Conservation (phyloP, 2,329 filamentous ascomycete genomes). For the Botryosphaeria dothidea region DNA sequence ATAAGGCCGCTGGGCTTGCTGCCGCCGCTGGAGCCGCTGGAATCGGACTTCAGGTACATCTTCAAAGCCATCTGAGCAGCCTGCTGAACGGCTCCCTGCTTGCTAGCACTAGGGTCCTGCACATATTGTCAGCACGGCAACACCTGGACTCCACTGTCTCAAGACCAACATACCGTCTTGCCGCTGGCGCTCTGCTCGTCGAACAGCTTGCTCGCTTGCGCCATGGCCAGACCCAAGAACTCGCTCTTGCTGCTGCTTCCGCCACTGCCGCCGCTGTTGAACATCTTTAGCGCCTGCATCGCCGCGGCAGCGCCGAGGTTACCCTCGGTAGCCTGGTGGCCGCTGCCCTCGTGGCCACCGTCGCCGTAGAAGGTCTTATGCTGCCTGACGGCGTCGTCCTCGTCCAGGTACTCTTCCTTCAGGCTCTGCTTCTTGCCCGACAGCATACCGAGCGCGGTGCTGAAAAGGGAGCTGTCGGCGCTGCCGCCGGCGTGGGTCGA, state of each 20-base stretch:
- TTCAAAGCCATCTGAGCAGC: slow-evolving; percentile 87
- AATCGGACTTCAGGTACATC: slow-evolving; percentile 83
- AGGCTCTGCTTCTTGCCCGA: slow-evolving; percentile 54
- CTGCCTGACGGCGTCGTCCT: slow-evolving; percentile 67
- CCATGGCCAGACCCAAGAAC: slow-evolving; percentile 85
- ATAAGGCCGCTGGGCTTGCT: slow-evolving; percentile 52
- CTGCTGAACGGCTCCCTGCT: slow-evolving; percentile 76
- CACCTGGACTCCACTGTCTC: slow-evolving; percentile 51
- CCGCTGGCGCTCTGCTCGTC: slow-evolving; percentile 60
- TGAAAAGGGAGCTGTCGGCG: slow-evolving; percentile 57
- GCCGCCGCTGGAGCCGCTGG: slow-evolving; percentile 50
- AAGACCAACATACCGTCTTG: slow-evolving; percentile 46
- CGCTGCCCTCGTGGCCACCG: slow-evolving; percentile 46
- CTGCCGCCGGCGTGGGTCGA: slow-evolving; percentile 53
- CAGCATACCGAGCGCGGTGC: slow-evolving; percentile 56
- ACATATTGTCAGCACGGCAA: not conserved
- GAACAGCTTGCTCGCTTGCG: slow-evolving; percentile 78
- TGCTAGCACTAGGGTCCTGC: slow-evolving; percentile 60
- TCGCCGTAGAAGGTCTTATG: slow-evolving; percentile 74
- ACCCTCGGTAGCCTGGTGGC: slow-evolving; percentile 43
- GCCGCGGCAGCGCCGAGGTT: slow-evolving; percentile 70
- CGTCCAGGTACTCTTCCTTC: slow-evolving; percentile 57
- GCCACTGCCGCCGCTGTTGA: slow-evolving; percentile 57
- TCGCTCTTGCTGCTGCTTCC: slow-evolving; percentile 63
- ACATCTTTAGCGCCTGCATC: slow-evolving; percentile 80